phyloP scores from a whole-genome alignment of 306 rosid species.

The Vigna radiata region DNA sequence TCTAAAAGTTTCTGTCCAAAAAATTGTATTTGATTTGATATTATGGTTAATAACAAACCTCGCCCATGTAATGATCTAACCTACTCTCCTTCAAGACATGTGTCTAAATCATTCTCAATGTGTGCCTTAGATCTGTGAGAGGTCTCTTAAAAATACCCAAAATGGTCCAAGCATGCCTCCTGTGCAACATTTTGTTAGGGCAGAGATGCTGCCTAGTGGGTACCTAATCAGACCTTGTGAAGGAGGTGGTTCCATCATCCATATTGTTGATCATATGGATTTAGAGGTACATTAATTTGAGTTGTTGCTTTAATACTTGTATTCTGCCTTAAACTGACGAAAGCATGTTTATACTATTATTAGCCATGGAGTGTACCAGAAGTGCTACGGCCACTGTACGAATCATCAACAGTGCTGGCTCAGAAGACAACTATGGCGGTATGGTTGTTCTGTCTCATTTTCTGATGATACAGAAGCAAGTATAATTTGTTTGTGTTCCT shows the following conservation, averaged over 20 bases:
- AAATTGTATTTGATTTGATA: conserved; percentile 18
- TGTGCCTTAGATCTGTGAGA: conserved; percentile 75
- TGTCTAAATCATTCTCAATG: conserved; percentile 34
- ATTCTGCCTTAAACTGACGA: conserved; percentile 31
- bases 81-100: neutral
- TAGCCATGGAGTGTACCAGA: conserved; percentile 99
- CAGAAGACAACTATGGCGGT: conserved; percentile 98
- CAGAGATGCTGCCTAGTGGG: conserved; percentile 96
- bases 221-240: conserved; percentile 95
- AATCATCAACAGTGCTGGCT: conserved; percentile 87
- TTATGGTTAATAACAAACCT: neutral
- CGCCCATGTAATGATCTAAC: neutral
- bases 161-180: conserved; percentile 98
- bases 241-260: conserved; percentile 97
- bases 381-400: conserved; percentile 91
- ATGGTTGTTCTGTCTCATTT: conserved; percentile 46
- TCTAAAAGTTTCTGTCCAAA: conserved; percentile 19
- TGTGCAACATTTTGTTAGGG: conserved; percentile 96
- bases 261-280: conserved; percentile 94
- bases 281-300: conserved; percentile 67
- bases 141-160: conserved; percentile 93
- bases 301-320: neutral
- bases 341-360: conserved; percentile 26
- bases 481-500: conserved; percentile 7
- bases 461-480: neutral